Percentiles rank a stretch among this genome's conserved stretches.
Evolutionary conservation across 495 filamentous ascomycete genomes (phyloP).

Genomic region (Cenococcum geophilum): DNA sequence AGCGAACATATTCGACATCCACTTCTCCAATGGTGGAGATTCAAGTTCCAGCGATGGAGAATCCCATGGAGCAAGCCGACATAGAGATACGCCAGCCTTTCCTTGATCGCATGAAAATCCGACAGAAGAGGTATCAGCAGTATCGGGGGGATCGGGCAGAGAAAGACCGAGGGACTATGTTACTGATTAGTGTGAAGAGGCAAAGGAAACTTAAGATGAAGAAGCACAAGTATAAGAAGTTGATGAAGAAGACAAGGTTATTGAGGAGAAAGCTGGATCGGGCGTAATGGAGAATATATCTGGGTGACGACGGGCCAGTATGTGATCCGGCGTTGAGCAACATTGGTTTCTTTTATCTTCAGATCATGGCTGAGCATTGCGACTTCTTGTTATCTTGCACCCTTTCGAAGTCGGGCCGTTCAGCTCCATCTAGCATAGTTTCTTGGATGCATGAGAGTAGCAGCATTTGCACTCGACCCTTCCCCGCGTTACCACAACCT

Average conservation of each 20-base stretch:
- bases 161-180: slow-evolving; percentile 16
- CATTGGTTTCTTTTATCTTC: slow-evolving; percentile 5
- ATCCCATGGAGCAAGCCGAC: slow-evolving; percentile 11
- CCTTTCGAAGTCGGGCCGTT: not conserved
- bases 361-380: not conserved
- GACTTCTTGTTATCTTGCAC: not conserved
- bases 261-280: slow-evolving; percentile 79
- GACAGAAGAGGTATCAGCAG: slow-evolving; percentile 20
- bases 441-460: slow-evolving; percentile 25
- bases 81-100: slow-evolving; percentile 36
- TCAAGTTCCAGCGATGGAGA: slow-evolving; percentile 11
- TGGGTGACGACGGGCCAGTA: not conserved
- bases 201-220: slow-evolving; percentile 95
- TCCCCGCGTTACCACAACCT: slow-evolving; percentile 2
- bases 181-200: slow-evolving; percentile 72
- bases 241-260: slow-evolving; percentile 86
- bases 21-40: slow-evolving; percentile 36
- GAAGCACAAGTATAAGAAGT: slow-evolving; percentile 99
- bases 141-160: slow-evolving; percentile 12
- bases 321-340: not conserved
- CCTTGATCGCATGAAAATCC: slow-evolving; percentile 35
- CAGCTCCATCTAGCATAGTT: slow-evolving; percentile 16
- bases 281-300: slow-evolving; percentile 31
- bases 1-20: slow-evolving; percentile 50
- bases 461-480: slow-evolving; percentile 13